Base-by-base conservation (phyloP, 257 asterid species). In the Eucommia ulmoides region DNA sequence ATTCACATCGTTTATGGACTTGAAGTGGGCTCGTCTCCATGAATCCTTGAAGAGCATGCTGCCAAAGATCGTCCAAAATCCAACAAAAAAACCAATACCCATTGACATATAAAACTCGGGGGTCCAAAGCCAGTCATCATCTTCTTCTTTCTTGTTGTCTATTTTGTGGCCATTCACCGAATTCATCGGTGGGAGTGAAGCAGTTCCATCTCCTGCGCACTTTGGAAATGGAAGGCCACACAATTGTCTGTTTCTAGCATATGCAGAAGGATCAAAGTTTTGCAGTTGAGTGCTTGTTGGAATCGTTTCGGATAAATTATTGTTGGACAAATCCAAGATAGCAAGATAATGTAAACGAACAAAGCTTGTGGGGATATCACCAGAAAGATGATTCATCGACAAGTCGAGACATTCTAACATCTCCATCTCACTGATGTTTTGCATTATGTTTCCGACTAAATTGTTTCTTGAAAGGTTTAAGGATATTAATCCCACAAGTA, bases 281-380 rank as follows among this genome's bases (percentile, higher is more conserved):
- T 50, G 71, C 7, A 69, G n/a, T 53, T 73, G 75, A 24, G 75
- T 61, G 48, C 73, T 10, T 8, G 20, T 0, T 3, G 78, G 78
- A 50, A 65, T 67, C 24, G 41, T 48, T 3, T 75, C 83, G 0
- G 65, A 57, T 9, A 73, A 61, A 20, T 53, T 17, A 52, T 72
- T 72, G 61, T 54, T 44, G 0, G 75, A 45, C 62, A 72, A 58
- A 50, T 69, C 58, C 19, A 76, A 55, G 51, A 51, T 41, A 7
- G 22, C 19, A 3, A 72, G 22, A 17, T 3, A 63, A 23, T 18
- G 10, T 41, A 69, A 15, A 2, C 41, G n/a, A 8, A 59, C 54
- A 33, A 61, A 19, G 38, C 69, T 49, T 0, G 2, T 17, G 0
- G 75, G 80, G 25, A 73, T 76, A 46, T 33, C 44, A 5, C 78